Conservation (phyloP, 345 rosid species). For the Conringia planisiliqua region DNA sequence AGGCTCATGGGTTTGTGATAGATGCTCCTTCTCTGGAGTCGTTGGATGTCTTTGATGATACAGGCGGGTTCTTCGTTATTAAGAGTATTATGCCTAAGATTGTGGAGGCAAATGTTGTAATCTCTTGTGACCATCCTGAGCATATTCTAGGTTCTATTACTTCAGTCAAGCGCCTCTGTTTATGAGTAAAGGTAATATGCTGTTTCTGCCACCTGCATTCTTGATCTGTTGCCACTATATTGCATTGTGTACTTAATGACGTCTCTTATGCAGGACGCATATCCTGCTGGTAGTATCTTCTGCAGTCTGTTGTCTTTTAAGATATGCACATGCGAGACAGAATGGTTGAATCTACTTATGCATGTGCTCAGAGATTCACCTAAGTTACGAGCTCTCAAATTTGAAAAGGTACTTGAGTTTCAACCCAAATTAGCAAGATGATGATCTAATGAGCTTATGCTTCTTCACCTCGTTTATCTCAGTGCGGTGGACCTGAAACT, state of each 20-base stretch:
- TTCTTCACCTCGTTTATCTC: not conserved
- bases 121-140: not conserved
- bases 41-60: not conserved
- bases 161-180: not conserved
- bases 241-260: not conserved
- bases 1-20: not conserved
- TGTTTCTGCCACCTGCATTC: too few species aligned
- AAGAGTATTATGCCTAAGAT: not conserved
- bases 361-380: constrained; percentile 13
- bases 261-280: not conserved
- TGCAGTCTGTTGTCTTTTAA: not conserved
- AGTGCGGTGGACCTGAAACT: not conserved
- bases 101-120: not conserved
- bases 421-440: not conserved
- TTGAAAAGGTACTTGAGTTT: not conserved
- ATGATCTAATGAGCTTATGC: not conserved
- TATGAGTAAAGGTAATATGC: too few species aligned
- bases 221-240: not conserved
- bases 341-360: constrained; percentile 13
- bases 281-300: not conserved
- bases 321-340: not conserved
- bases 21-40: constrained; percentile 1
- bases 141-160: not conserved
- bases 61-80: not conserved
- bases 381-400: not conserved